Percentiles rank a stretch among this genome's conserved stretches.
Evolutionary conservation across 208 protist genomes (phyloP).

Genomic region (Entamoeba invadens): DNA sequence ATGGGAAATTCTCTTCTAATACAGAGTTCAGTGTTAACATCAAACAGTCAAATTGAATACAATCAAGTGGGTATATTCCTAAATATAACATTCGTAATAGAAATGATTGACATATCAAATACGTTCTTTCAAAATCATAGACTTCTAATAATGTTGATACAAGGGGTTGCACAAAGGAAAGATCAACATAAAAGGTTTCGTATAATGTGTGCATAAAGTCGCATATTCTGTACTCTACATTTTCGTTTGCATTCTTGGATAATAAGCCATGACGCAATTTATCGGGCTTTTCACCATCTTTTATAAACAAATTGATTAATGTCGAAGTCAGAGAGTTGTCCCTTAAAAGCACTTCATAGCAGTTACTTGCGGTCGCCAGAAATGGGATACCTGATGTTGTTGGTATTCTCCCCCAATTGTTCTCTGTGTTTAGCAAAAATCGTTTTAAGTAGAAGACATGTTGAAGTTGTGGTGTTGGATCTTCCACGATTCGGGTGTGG

Average conservation of each 20-base stretch:
- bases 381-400: not conserved
- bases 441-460: not conserved
- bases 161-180: not conserved
- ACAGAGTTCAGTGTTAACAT: not conserved
- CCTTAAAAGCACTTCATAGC: not conserved
- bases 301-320: not conserved
- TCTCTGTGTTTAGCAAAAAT: not conserved
- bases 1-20: not conserved
- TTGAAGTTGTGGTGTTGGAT: not conserved
- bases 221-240: not conserved
- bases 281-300: not conserved
- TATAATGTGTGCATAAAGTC: not conserved
- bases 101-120: not conserved
- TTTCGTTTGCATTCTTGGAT: not conserved
- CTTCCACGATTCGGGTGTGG: not conserved
- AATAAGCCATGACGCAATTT: not conserved
- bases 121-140: not conserved
- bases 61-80: not conserved
- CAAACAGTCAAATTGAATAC: not conserved
- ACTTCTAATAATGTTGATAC: not conserved
- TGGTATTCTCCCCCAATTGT: not conserved
- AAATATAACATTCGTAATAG: not conserved
- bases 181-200: not conserved
- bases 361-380: not conserved
- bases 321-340: not conserved